These are phyloP conservation scores for Aspergillus eucalypticola DNA, from an alignment of 2,329 filamentous ascomycete genomes.

Conservation along the genomic window DNA sequence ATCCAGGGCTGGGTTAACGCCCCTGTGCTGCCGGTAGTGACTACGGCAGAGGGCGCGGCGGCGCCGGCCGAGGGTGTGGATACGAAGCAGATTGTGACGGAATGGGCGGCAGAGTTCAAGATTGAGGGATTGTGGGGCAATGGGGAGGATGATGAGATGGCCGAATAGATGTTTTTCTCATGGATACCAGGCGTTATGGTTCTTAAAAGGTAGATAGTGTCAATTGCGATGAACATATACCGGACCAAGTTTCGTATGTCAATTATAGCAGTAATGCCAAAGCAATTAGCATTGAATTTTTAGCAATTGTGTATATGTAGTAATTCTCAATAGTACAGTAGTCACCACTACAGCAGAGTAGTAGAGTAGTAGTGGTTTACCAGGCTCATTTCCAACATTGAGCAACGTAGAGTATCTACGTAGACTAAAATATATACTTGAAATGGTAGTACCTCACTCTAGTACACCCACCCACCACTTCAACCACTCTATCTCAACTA, in stretches of 20 bases:
- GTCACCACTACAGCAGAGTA: no score
- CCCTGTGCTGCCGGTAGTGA: constrained; percentile 64
- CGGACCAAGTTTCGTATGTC: background rate
- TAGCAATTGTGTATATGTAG: no score
- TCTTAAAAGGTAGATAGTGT: constrained; percentile 11
- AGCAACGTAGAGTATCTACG: no score
- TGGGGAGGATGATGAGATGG: constrained; percentile 48
- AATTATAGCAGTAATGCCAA: background rate
- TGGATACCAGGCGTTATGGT: constrained; percentile 19
- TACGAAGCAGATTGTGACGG: constrained; percentile 79
- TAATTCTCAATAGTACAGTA: no score
- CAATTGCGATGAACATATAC: background rate
- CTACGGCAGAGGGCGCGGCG: constrained; percentile 34
- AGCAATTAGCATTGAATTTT: no score
- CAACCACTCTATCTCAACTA: no score
- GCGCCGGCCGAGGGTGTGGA: constrained; percentile 57
- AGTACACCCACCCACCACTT: no score
- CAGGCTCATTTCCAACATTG: no score
- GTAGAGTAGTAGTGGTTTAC: no score
- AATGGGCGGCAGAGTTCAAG: constrained; percentile 95
- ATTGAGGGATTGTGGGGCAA: constrained; percentile 89
- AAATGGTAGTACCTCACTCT: no score
- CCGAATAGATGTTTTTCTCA: constrained; percentile 33
- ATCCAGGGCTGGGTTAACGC: constrained; percentile 90
- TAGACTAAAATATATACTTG: no score